Evolutionary conservation across 208 protist genomes (phyloP).

Genomic region (Trypanosoma platydactyli): DNA sequence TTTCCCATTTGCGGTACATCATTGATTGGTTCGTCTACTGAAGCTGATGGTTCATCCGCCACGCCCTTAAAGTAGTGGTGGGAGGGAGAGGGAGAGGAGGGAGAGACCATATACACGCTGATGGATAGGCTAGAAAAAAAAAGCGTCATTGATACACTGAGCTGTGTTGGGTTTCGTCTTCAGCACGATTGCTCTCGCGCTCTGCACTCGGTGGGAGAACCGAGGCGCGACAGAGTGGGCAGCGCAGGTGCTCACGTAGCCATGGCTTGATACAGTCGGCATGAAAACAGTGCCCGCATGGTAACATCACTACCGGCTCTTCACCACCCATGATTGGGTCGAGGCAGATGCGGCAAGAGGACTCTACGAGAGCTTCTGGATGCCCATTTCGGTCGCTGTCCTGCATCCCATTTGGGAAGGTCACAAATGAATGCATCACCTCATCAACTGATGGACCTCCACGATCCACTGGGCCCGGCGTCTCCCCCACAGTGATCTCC

Average conservation of each 20-base stretch:
- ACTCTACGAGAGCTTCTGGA: slow-evolving; percentile 24
- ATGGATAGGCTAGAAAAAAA: no score
- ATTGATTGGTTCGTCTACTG: no score
- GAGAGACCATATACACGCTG: no score
- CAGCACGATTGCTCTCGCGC: background rate
- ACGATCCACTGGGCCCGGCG: background rate
- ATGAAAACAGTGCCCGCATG: slow-evolving; percentile 46
- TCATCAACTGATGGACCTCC: slow-evolving; percentile 9
- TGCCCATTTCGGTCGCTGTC: slow-evolving; percentile 30
- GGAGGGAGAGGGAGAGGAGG: no score
- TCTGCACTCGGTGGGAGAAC: background rate
- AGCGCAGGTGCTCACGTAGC: slow-evolving; percentile 28
- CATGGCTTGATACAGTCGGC: slow-evolving; percentile 36
- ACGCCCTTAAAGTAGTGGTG: no score
- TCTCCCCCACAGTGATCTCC: background rate
- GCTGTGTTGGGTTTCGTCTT: background rate
- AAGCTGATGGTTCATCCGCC: no score
- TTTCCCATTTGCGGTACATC: no score
- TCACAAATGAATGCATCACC: slow-evolving; percentile 18
- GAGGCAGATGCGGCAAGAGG: slow-evolving; percentile 24
- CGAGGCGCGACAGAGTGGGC: slow-evolving; percentile 36
- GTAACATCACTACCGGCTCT: slow-evolving; percentile 30
- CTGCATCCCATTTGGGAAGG: slow-evolving; percentile 17
- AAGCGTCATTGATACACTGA: background rate
- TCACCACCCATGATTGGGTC: slow-evolving; percentile 1